Base-by-base conservation (phyloP, 1,139 yeast genomes). In the Chernovozyma aurita region DNA sequence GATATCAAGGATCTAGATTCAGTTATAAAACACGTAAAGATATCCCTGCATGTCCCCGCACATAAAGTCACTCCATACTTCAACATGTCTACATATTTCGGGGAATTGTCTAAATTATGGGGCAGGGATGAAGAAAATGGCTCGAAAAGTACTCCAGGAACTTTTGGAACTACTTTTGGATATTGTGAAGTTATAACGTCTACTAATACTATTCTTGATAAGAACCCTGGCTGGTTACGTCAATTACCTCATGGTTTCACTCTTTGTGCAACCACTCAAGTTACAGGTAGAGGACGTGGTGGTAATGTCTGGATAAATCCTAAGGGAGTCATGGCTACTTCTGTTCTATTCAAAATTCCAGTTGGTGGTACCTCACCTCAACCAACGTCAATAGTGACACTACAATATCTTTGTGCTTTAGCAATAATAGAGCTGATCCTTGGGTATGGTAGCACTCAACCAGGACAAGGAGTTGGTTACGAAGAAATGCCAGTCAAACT, bases 221-320 rank as follows among this genome's bases (percentile, higher is more conserved):
- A 74, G 33, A 92, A 92, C 55, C 74, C 78, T 34, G 53, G 65
- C 11, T 55, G 86, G 37, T 61, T 90, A 37, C 63, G 69, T 13
- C 49, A 63, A 22, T 58, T 85, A 16, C 95, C 96, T 1, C 70
- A 78, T 30, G 96, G 96, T 0, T 69, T 80, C 32, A 66, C 83
- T 0, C 64, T 79, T n/a, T 73, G 83, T 3, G 95, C 94, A 1
- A 79, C 92, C 1, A 76, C 85, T 3, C 99, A 94, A 55, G 80
- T 86, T 1, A 76, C 88, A 0, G 99, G 98, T 1, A 70, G 94
- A 35, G 99, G 99, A 1, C 76, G 99, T 41, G 95, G 97, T 5
- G 95, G 94, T 2, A 94, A 94, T 49, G 81, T 81, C 1, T 94
- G 98, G 98, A 81, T 94, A 18, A 90, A 87, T 46, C 98, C 98